Evolutionary conservation across 2,329 filamentous ascomycete species (phyloP).

Genomic region (Aspergillus sojae): DNA sequence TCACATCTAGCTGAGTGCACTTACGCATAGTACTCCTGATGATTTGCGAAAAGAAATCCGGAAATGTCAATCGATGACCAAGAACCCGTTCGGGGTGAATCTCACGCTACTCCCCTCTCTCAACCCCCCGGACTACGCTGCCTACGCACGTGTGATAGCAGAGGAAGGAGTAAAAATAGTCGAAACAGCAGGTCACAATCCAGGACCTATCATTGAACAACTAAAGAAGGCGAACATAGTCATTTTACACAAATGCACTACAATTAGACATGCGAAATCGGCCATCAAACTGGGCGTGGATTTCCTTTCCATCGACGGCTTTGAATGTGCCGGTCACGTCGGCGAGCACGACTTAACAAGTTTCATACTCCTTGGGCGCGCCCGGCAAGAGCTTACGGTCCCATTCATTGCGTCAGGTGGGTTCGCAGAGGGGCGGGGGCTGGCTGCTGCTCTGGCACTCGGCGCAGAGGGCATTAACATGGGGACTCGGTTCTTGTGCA

Average conservation of each 20-base stretch:
- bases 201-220: conserved; percentile 85
- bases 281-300: conserved; percentile 94
- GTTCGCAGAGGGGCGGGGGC: conserved; percentile 90
- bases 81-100: conserved; percentile 80
- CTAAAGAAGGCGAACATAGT: conserved; percentile 78
- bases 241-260: conserved; percentile 96
- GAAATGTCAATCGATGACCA: conserved; percentile 72
- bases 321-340: conserved; percentile 82
- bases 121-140: conserved; percentile 86
- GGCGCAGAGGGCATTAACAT: conserved; percentile 97
- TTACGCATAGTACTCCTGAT: conserved; percentile 90
- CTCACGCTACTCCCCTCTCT: conserved; percentile 89
- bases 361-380: conserved; percentile 72
- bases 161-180: conserved; percentile 91
- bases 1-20: conserved; percentile 49
- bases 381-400: conserved; percentile 78
- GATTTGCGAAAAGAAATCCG: conserved; percentile 92
- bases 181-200: conserved; percentile 88
- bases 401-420: conserved; percentile 96
- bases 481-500: conserved; percentile 98
- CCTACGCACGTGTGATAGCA: conserved; percentile 89
- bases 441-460: conserved; percentile 85
- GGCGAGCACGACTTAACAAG: conserved; percentile 58
- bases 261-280: conserved; percentile 87
- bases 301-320: conserved; percentile 95